Conservation (phyloP, 2,329 filamentous ascomycete species). For the Stagonosporopsis tanaceti region DNA sequence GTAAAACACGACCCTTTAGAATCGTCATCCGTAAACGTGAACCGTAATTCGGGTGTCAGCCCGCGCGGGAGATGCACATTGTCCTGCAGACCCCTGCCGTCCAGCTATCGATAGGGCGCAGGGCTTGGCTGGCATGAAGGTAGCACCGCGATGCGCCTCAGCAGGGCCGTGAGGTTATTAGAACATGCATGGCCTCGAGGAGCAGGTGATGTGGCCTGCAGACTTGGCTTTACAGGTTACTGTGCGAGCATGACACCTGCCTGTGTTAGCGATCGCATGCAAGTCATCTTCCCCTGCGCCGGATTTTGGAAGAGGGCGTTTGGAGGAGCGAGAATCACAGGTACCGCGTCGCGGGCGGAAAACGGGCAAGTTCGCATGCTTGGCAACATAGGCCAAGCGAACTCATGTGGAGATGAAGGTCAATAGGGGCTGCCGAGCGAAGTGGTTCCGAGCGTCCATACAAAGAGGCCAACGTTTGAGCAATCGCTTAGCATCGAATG, state of each 20-base stretch:
- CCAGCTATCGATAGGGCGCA: slow-evolving; percentile 9
- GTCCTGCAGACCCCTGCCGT: slow-evolving; percentile 9
- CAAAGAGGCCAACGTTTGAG: slow-evolving; percentile 16
- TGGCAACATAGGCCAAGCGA: slow-evolving; percentile 18
- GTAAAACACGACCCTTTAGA: slow-evolving; percentile 3
- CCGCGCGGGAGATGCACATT: slow-evolving; percentile 16
- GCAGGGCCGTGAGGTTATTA: neutral
- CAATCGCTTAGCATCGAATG: slow-evolving; percentile 15
- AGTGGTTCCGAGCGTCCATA: neutral
- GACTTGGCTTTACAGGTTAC: neutral
- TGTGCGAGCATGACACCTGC: slow-evolving; percentile 4
- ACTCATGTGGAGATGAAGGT: slow-evolving; percentile 20
- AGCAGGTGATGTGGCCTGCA: neutral
- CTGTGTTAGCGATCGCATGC: slow-evolving; percentile 6
- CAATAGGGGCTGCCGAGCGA: slow-evolving; percentile 20
- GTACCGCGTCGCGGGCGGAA: slow-evolving; percentile 12
- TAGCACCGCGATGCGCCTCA: slow-evolving; percentile 2
- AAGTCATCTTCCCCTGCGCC: slow-evolving; percentile 2
- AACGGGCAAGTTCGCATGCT: slow-evolving; percentile 10
- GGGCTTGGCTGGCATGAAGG: slow-evolving; percentile 11
- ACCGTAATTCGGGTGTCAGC: slow-evolving; percentile 3
- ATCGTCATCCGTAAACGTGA: slow-evolving; percentile 1
- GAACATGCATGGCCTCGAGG: neutral
- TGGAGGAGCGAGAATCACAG: slow-evolving; percentile 6
- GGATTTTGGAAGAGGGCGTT: slow-evolving; percentile 3